Percentiles rank a stretch among this genome's conserved stretches.
Conservation (phyloP, 1,284 basidiomycete species). For the Sporisorium reilianum region DNA sequence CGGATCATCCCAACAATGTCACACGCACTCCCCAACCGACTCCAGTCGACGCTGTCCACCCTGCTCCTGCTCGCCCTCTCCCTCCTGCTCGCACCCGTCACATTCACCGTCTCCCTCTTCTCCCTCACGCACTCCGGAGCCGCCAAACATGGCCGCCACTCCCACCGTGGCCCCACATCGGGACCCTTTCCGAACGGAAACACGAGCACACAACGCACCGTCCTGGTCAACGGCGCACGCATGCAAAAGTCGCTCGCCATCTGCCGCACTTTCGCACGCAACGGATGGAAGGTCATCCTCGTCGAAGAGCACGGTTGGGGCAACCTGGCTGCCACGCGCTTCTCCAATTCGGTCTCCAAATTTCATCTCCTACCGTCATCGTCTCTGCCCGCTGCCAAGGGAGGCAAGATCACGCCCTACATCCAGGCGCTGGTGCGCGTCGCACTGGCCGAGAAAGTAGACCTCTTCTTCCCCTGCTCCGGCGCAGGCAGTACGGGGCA, state of each 20-base stretch:
- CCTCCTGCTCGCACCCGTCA: constrained; percentile 24
- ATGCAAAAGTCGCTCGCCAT: constrained; percentile 71
- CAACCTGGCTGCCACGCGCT: constrained; percentile 69
- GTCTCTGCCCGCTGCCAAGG: constrained; percentile 10
- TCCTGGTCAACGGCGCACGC: constrained; percentile 71
- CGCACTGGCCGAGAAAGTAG: constrained; percentile 64
- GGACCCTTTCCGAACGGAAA: constrained; percentile 5
- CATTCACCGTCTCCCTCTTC: constrained; percentile 35
- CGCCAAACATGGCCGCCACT: not conserved
- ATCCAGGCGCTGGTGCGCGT: constrained; percentile 64
- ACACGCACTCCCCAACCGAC: constrained; percentile 30
- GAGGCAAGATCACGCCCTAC: constrained; percentile 53
- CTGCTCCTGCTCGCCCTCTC: constrained; percentile 37
- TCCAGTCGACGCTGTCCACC: constrained; percentile 50
- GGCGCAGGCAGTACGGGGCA: constrained; percentile 70
- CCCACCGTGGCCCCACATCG: not conserved
- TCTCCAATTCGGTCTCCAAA: constrained; percentile 66
- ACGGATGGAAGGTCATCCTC: constrained; percentile 71
- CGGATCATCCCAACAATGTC: constrained; percentile 21
- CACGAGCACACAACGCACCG: constrained; percentile 41
- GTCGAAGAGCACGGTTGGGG: constrained; percentile 71
- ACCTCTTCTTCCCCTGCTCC: constrained; percentile 70
- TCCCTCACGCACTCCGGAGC: constrained; percentile 29
- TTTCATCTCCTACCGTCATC: constrained; percentile 50
- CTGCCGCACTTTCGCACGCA: constrained; percentile 70